A percentile compares a stretch with the other conserved stretches of the same genome.
Evolutionary conservation across 177 flowering plant genomes (phyloP).

Genomic region (Telopea speciosissima): DNA sequence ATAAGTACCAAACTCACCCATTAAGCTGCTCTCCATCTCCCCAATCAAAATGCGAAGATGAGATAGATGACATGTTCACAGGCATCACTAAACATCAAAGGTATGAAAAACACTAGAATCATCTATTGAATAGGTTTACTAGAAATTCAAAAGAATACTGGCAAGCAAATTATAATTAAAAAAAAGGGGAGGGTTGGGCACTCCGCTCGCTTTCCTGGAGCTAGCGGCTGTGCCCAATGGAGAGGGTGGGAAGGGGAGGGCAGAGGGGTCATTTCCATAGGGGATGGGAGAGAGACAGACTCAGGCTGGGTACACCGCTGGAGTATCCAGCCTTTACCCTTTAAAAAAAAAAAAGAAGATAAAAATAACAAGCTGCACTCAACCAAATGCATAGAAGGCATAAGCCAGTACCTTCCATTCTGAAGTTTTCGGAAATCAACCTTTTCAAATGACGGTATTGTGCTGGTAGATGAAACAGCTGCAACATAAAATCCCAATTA

Average conservation of each 20-base stretch:
- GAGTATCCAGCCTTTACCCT: too few relatives aligned
- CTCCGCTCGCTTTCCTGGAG: too few relatives aligned
- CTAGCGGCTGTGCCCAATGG: too few relatives aligned
- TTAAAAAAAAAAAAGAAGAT: neutral
- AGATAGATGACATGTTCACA: neutral
- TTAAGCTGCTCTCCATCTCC: neutral
- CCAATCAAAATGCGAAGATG: neutral
- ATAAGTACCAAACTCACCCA: neutral
- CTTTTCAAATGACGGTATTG: constrained; percentile 45
- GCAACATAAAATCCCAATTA: constrained; percentile 22
- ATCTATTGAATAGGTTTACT: neutral
- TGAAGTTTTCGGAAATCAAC: constrained; percentile 86
- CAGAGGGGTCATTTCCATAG: too few relatives aligned
- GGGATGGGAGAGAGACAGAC: too few relatives aligned
- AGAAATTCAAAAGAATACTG: neutral
- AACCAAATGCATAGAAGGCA: neutral
- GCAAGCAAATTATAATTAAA: neutral
- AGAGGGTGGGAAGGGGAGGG: too few relatives aligned
- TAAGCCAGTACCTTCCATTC: constrained; percentile 76
- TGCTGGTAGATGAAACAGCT: constrained; percentile 54
- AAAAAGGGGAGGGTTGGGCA: too few relatives aligned
- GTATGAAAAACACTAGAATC: neutral
- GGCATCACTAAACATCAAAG: neutral
- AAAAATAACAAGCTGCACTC: neutral
- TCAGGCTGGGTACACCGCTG: too few relatives aligned